Conservation (phyloP, 306 rosid species). For the Chamaecrista fasciculata region DNA sequence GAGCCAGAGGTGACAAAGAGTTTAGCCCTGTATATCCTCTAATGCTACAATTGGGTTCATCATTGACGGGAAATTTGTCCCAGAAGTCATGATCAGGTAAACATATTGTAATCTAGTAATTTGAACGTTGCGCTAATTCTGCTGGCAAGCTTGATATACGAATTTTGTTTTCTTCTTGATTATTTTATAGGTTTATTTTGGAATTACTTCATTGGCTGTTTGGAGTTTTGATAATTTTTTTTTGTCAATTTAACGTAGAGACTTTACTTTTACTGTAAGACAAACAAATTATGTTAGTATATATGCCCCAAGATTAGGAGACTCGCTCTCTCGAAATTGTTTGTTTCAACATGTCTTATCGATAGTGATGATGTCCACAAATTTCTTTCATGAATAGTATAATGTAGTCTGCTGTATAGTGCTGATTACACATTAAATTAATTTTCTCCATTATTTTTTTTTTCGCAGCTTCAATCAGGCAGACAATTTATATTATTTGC, state of each 20-base stretch:
- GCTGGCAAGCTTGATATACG: conserved; percentile 34
- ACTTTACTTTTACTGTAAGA: conserved; percentile 29
- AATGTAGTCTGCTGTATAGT: background rate
- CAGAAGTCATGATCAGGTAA: conserved; percentile 42
- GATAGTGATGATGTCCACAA: background rate
- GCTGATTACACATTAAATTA: background rate
- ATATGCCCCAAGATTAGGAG: conserved; percentile 27
- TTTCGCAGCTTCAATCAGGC: background rate
- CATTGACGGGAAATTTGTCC: conserved; percentile 55
- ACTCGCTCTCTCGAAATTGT: background rate
- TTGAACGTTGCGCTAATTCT: conserved; percentile 28
- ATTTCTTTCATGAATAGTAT: background rate
- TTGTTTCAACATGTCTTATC: conserved; percentile 16
- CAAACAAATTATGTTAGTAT: conserved; percentile 24
- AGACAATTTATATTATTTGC: background rate
- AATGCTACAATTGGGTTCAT: conserved; percentile 85
- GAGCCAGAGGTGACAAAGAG: conserved; percentile 92
- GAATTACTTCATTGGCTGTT: conserved; percentile 11
- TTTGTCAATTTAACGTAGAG: conserved; percentile 40
- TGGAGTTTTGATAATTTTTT: conserved; percentile 20
- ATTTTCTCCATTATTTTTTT: background rate
- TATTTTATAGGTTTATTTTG: conserved; percentile 5
- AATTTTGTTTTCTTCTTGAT: background rate
- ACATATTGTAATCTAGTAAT: conserved; percentile 34
- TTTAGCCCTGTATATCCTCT: conserved; percentile 94